These are phyloP conservation scores for Suhomyces terraborum DNA, from an alignment of 1,139 yeast genomes.

Conservation along the genomic window DNA sequence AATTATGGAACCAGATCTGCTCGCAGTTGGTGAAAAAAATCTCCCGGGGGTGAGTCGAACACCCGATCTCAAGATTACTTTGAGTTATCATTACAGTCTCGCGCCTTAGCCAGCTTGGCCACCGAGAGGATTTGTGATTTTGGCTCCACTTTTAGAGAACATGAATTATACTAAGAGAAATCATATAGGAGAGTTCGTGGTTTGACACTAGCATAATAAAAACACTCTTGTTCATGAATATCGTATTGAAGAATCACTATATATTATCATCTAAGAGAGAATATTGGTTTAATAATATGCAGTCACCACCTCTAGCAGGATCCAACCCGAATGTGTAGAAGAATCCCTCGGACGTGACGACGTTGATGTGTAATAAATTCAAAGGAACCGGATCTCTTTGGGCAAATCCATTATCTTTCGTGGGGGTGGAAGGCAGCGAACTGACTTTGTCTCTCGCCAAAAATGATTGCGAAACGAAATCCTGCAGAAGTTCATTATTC, in stretches of 20 bases:
- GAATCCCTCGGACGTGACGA: conserved; percentile 84
- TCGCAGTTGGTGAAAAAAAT: conserved; percentile 35
- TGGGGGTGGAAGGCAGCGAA: conserved; percentile 13
- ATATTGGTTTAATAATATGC: conserved; percentile 74
- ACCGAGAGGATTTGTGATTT: conserved; percentile 51
- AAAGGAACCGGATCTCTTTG: conserved; percentile 33
- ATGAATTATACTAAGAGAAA: too few species aligned
- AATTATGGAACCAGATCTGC: too few species aligned
- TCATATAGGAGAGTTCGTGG: too few species aligned
- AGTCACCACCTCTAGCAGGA: conserved; percentile 91
- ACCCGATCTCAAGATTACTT: conserved; percentile 78
- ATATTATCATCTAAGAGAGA: conserved; percentile 38
- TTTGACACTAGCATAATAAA: not conserved
- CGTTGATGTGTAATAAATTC: conserved; percentile 65
- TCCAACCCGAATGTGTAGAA: conserved; percentile 86
- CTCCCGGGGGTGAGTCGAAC: conserved; percentile 87
- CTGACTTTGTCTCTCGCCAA: conserved; percentile 23
- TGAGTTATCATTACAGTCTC: conserved; percentile 64
- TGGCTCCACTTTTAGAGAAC: not conserved
- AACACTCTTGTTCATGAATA: not conserved
- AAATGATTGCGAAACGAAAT: conserved; percentile 39
- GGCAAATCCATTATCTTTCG: conserved; percentile 14
- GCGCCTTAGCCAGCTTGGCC: conserved; percentile 84
- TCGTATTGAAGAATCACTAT: not conserved
- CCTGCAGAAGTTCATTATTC: conserved; percentile 45